Percentiles rank a stretch among this genome's conserved stretches.
Evolutionary conservation across 305 asterid genomes (phyloP).

Genomic region (Fraxinus dipetala): DNA sequence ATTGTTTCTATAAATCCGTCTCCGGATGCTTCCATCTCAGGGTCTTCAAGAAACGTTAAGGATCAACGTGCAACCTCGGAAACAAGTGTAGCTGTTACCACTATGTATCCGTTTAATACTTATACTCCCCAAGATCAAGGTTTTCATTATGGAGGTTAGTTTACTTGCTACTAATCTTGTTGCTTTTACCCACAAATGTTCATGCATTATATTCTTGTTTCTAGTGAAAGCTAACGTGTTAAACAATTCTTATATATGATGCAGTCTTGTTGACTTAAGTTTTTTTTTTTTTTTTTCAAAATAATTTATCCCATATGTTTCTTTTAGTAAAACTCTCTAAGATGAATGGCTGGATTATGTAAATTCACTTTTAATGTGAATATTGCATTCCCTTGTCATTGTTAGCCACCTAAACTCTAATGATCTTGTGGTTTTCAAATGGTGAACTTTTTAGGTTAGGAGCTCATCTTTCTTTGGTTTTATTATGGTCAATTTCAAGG

Average conservation of each 20-base stretch:
- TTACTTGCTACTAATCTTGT: constrained; percentile 14
- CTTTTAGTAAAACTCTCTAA: background rate
- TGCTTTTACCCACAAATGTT: constrained; percentile 1
- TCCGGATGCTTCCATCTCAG: constrained; percentile 63
- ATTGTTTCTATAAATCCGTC: constrained; percentile 64
- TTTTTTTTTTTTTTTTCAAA: background rate
- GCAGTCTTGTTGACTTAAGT: background rate
- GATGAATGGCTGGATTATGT: background rate
- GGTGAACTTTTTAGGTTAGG: background rate
- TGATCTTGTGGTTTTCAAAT: background rate
- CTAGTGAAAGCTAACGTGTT: background rate
- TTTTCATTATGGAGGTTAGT: constrained; percentile 75
- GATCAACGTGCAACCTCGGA: constrained; percentile 57
- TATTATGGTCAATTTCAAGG: background rate
- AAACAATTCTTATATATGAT: background rate
- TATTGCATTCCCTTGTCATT: background rate
- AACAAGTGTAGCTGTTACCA: constrained; percentile 51
- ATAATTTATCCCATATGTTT: background rate
- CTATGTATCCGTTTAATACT: constrained; percentile 51
- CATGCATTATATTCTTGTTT: background rate
- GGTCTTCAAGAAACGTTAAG: constrained; percentile 56
- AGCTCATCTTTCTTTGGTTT: background rate
- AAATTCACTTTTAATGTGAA: background rate
- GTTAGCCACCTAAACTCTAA: background rate
- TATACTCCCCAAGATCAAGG: constrained; percentile 69